Conservation (phyloP, 805 yeast genomes). For the Candida methanosorbosa region DNA sequence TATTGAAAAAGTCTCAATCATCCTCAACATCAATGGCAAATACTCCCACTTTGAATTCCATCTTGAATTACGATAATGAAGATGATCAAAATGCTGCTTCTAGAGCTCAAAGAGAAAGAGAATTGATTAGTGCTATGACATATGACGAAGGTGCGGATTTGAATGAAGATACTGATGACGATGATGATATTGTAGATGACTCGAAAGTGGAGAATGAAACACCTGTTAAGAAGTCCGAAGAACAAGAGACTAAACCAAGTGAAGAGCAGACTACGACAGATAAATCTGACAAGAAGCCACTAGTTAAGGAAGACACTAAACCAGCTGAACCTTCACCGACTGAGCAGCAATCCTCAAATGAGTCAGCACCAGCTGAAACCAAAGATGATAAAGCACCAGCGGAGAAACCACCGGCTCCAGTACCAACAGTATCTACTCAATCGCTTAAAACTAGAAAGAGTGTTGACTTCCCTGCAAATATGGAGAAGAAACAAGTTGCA, state of each 20-base stretch:
- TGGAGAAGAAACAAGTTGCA: constrained; percentile 19
- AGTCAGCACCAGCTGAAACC: not conserved
- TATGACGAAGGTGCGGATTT: constrained; percentile 6
- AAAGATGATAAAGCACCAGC: not conserved
- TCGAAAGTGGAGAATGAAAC: constrained; percentile 1
- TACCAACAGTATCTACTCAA: not conserved
- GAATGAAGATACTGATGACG: constrained; percentile 13
- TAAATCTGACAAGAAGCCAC: constrained; percentile 1
- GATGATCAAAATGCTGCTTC: not conserved
- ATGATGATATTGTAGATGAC: constrained; percentile 8
- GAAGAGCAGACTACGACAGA: constrained; percentile 2
- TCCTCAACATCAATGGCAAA: not conserved
- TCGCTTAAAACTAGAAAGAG: not conserved
- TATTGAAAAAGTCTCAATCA: not conserved
- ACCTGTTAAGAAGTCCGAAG: not conserved
- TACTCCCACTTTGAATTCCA: constrained; percentile 9
- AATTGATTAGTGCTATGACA: constrained; percentile 14
- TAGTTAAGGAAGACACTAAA: not conserved
- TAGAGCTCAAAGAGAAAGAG: constrained; percentile 4
- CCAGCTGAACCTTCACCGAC: constrained; percentile 1
- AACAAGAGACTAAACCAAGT: not conserved
- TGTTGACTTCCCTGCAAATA: not conserved
- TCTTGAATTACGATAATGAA: constrained; percentile 1
- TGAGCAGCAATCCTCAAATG: not conserved
- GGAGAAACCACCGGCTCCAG: not conserved